Percentiles rank a stretch among this genome's conserved stretches.
These are phyloP conservation scores for Pisolithus thermaeus DNA, from an alignment of 1,284 basidiomycete genomes.

Conservation along the genomic window DNA sequence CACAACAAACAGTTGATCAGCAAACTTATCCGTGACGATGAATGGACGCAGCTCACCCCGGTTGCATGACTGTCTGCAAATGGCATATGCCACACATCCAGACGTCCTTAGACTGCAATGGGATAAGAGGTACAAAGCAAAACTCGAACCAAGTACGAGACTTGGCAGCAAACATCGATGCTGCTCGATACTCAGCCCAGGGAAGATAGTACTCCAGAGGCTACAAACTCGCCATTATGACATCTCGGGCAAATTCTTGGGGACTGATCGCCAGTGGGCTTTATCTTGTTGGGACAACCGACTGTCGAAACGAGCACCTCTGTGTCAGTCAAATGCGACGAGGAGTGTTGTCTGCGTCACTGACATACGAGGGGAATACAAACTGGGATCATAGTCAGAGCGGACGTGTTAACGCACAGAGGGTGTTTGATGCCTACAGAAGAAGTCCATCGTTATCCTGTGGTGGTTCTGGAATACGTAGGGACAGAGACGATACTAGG, in stretches of 20 bases:
- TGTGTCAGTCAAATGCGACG: slow-evolving; percentile 15
- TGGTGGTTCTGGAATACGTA: too few species aligned
- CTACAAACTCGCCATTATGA: slow-evolving; percentile 35
- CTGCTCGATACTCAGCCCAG: neutral
- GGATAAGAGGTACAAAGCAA: slow-evolving; percentile 46
- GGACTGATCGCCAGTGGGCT: slow-evolving; percentile 33
- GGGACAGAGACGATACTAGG: too few species aligned
- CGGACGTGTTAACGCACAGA: too few species aligned
- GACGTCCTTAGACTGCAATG: slow-evolving; percentile 38
- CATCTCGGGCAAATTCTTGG: slow-evolving; percentile 45
- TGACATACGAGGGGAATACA: slow-evolving; percentile 44
- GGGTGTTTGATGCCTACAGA: slow-evolving; percentile 20
- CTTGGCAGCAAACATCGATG: slow-evolving; percentile 41
- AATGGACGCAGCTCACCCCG: slow-evolving; percentile 30
- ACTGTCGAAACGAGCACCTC: slow-evolving; percentile 28
- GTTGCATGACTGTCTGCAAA: slow-evolving; percentile 40
- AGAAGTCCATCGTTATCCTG: slow-evolving; percentile 23
- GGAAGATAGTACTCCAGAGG: neutral
- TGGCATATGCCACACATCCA: slow-evolving; percentile 51
- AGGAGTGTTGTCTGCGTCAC: slow-evolving; percentile 15
- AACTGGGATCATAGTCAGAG: slow-evolving; percentile 27
- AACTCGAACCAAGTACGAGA: slow-evolving; percentile 49
- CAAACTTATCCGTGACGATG: neutral
- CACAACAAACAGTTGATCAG: neutral
- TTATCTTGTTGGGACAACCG: slow-evolving; percentile 43